phyloP scores from a whole-genome alignment of 805 yeast genomes.

The Kodamaea kakaduensis region DNA sequence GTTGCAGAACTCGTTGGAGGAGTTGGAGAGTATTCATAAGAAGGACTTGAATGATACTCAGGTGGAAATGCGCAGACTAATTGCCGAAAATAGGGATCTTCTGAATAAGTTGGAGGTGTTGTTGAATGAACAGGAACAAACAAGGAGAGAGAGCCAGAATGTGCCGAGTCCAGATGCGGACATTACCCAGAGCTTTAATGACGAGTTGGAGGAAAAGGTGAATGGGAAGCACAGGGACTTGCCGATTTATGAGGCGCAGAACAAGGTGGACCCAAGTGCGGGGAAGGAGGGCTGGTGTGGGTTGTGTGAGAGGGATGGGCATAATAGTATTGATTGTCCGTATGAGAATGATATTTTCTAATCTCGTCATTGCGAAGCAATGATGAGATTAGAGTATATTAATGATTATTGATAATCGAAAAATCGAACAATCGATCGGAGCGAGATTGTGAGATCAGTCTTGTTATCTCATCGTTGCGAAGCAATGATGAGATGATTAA shows the following conservation, averaged over 20 bases:
- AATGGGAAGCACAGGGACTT: conserved; percentile 16
- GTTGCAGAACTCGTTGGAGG: conserved; percentile 40
- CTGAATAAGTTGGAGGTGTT: conserved; percentile 14
- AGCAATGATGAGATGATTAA: too few relatives aligned
- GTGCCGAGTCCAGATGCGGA: conserved; percentile 1
- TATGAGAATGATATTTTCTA: conserved; percentile 61
- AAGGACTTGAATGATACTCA: conserved; percentile 27
- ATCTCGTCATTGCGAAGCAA: too few relatives aligned
- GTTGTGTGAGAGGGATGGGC: conserved; percentile 87
- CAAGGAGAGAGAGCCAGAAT: conserved; percentile 3
- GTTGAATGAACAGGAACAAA: conserved; percentile 7
- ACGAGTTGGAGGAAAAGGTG: not conserved
- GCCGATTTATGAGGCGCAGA: conserved; percentile 49
- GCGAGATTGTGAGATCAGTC: too few relatives aligned
- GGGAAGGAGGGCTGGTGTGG: conserved; percentile 89
- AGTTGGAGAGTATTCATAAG: conserved; percentile 38
- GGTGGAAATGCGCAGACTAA: conserved; percentile 22
- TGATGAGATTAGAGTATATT: too few relatives aligned
- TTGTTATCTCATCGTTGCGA: too few relatives aligned
- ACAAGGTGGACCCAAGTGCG: conserved; percentile 57
- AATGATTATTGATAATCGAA: too few relatives aligned
- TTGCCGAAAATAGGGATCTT: conserved; percentile 19
- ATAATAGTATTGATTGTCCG: conserved; percentile 83
- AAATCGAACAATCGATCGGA: too few relatives aligned
- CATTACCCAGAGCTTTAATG: not conserved